phyloP scores from a whole-genome alignment of 768 basidiomycete species.

The Pleurotus platypus region DNA sequence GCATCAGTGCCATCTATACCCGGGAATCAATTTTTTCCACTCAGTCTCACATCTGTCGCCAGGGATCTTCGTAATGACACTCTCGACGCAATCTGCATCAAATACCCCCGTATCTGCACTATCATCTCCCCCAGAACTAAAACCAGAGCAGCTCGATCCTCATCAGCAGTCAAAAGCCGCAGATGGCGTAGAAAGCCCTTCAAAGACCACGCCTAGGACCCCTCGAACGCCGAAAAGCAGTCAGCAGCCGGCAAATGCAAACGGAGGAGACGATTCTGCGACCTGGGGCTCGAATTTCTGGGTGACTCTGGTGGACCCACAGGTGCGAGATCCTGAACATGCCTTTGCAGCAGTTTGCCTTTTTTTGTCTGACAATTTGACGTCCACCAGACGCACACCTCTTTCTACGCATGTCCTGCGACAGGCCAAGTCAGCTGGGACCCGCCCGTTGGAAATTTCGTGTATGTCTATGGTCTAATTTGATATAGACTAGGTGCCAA shows the following conservation, averaged over 20 bases:
- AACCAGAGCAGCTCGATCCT: neutral
- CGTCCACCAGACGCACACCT: slow-evolving; percentile 43
- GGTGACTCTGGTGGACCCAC: slow-evolving; percentile 91
- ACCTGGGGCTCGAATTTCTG: slow-evolving; percentile 88
- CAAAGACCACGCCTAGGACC: slow-evolving; percentile 22
- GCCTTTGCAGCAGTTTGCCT: slow-evolving; percentile 6
- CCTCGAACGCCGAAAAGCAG: slow-evolving; percentile 19
- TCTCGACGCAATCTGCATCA: slow-evolving; percentile 3
- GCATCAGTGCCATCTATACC: neutral
- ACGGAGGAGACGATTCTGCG: slow-evolving; percentile 43
- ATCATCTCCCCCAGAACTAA: neutral
- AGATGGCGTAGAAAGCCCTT: slow-evolving; percentile 12
- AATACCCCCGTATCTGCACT: slow-evolving; percentile 4
- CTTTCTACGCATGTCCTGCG: slow-evolving; percentile 91
- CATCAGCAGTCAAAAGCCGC: neutral
- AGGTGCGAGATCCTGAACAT: slow-evolving; percentile 43
- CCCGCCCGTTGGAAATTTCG: slow-evolving; percentile 83
- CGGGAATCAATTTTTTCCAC: neutral
- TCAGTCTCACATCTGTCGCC: slow-evolving; percentile 2
- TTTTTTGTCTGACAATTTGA: slow-evolving; percentile 1
- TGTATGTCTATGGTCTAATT: slow-evolving; percentile 46
- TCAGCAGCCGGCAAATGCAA: slow-evolving; percentile 11
- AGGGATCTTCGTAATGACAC: neutral
- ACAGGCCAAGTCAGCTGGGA: slow-evolving; percentile 94
- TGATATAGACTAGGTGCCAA: slow-evolving; percentile 12